Evolutionary conservation across 2,329 filamentous ascomycete genomes (phyloP).

Genomic region (Dactylellina leptospora): DNA sequence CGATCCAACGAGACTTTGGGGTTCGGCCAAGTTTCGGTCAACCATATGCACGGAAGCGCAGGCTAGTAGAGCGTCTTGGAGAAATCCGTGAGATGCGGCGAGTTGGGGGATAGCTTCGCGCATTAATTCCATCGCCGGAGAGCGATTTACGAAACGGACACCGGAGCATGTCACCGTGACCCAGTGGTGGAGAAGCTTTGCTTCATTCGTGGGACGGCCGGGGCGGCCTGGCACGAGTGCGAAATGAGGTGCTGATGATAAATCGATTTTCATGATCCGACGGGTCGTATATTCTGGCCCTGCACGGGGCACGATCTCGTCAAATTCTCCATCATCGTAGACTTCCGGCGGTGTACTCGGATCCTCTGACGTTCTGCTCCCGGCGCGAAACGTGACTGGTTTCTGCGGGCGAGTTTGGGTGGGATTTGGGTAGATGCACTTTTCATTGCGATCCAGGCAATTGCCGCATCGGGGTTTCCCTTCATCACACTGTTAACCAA

Average conservation of each 20-base stretch:
- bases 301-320: slow-evolving; percentile 38
- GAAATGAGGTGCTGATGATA: slow-evolving; percentile 30
- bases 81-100: slow-evolving; percentile 28
- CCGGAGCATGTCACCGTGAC: slow-evolving; percentile 42
- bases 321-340: slow-evolving; percentile 48
- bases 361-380: neutral
- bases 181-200: slow-evolving; percentile 47
- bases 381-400: slow-evolving; percentile 24
- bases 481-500: slow-evolving; percentile 40
- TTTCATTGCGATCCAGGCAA: slow-evolving; percentile 47
- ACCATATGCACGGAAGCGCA: slow-evolving; percentile 42
- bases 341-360: slow-evolving; percentile 37
- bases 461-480: slow-evolving; percentile 49
- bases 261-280: slow-evolving; percentile 25
- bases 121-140: slow-evolving; percentile 41
- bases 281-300: slow-evolving; percentile 22
- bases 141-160: slow-evolving; percentile 36
- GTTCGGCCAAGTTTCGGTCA: slow-evolving; percentile 30
- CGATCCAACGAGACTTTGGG: slow-evolving; percentile 28
- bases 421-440: slow-evolving; percentile 34
- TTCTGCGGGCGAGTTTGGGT: slow-evolving; percentile 24
- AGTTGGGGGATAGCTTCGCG: slow-evolving; percentile 46
- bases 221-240: slow-evolving; percentile 45
- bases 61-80: slow-evolving; percentile 42
- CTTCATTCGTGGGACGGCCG: slow-evolving; percentile 45